Evolutionary conservation across 1,139 yeast species (phyloP).

Genomic region (Debaryomyces udenii): DNA sequence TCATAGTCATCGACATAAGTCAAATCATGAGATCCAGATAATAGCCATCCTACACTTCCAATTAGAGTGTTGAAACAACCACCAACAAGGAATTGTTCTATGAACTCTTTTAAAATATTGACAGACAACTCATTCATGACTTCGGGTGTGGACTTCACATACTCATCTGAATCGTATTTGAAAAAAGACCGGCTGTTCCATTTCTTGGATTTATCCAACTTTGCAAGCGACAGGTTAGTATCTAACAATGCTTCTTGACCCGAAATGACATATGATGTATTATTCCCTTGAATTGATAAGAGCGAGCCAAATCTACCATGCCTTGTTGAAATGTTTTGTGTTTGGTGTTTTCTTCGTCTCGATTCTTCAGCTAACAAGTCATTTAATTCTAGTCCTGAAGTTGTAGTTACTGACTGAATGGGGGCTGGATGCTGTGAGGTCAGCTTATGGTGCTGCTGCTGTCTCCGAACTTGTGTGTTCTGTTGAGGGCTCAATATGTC

Average conservation of each 20-base stretch:
- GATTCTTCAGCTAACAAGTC: conserved; percentile 63
- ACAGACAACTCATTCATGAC: conserved; percentile 36
- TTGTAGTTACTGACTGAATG: conserved; percentile 24
- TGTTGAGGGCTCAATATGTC: conserved; percentile 15
- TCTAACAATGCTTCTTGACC: conserved; percentile 70
- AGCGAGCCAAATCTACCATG: conserved; percentile 93
- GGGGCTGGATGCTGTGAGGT: conserved; percentile 7
- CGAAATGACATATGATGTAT: conserved; percentile 64
- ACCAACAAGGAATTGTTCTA: conserved; percentile 60
- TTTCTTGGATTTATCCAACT: conserved; percentile 66
- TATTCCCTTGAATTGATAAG: conserved; percentile 65
- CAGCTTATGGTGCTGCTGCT: conserved; percentile 5
- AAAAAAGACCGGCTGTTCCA: conserved; percentile 57
- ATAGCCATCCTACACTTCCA: conserved; percentile 50
- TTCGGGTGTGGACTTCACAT: conserved; percentile 28
- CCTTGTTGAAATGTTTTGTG: conserved; percentile 62
- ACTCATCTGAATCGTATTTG: conserved; percentile 49
- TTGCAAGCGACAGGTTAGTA: conserved; percentile 51
- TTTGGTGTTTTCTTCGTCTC: conserved; percentile 51
- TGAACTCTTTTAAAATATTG: conserved; percentile 48
- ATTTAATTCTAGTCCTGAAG: conserved; percentile 47
- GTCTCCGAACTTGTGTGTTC: conserved; percentile 1
- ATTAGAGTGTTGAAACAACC: conserved; percentile 76
- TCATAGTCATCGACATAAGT: conserved; percentile 38
- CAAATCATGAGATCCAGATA: conserved; percentile 45